Base-by-base conservation (phyloP, 192 early-diverging fungal genomes). In the Linnemannia exigua region DNA sequence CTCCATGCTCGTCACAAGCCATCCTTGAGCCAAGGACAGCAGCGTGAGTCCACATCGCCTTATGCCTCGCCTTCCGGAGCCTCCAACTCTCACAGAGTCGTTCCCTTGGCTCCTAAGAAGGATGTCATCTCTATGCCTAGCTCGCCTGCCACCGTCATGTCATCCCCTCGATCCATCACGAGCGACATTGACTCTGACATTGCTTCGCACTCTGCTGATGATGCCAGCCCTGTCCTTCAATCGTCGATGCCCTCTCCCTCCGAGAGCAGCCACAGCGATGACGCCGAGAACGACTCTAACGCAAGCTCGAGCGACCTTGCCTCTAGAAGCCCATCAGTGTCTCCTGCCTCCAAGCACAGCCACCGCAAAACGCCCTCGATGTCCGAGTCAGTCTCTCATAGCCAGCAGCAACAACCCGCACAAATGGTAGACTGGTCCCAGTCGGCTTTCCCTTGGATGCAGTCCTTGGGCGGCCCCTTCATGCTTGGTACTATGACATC, bases 1-100 rank as follows among this genome's bases (percentile, higher is more conserved):
- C 87, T 94, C 37, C 90, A 91, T 51, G 92, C 95, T 52, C 87
- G 87, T n/a, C 86, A 86, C 33, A 89, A 87, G 79, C 87, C 88
- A 4, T 86, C 84, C 1, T 35, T 67, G 35, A 72, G 67, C 35
- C 74, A 72, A 36, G 75, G 81, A 17, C 75, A 79, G 17, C 61
- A 48, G 28, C 77, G 84, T 3, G 79, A 80, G 25, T 50, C 75
- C 28, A 33, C 78, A 11, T 69, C 78, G 28, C 84, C 84, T 1
- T 85, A 85, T 44, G 35, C 51, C 9, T 31, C 82, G 19, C 61
- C 67, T 5, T 70, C 77, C 16, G 22, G 67, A 8, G 15, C 72
- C 20, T 31, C 77, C 16, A 44, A 36, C 11, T 11, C 76, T 48
- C 46, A 76, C 48, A 77, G 41, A 48, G 61, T 76, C 0, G 25